phyloP scores from a whole-genome alignment of 208 protist species.

The Leishmania major region DNA sequence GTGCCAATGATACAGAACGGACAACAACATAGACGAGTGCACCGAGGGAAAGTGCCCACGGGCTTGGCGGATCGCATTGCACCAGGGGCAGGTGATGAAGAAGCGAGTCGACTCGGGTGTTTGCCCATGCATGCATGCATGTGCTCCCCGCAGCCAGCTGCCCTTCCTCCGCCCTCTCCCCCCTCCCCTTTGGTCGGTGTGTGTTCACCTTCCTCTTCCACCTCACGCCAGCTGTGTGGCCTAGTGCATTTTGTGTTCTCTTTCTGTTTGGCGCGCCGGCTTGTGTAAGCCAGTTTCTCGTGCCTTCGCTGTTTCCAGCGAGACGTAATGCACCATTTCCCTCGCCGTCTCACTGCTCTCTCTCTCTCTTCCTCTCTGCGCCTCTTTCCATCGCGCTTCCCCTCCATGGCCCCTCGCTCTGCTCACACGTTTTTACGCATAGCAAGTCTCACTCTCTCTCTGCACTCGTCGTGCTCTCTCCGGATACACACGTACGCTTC shows the following conservation, averaged over 20 bases:
- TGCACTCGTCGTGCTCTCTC: neutral
- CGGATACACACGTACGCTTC: neutral
- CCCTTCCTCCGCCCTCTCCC: neutral
- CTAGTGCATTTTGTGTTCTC: neutral
- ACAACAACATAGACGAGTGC: neutral
- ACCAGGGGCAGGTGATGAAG: neutral
- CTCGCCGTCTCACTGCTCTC: neutral
- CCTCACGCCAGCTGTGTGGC: no score
- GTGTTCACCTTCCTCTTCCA: neutral
- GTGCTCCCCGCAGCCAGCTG: no score
- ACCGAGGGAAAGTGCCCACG: neutral
- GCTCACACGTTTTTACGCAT: neutral
- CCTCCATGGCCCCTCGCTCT: neutral
- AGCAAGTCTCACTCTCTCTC: neutral
- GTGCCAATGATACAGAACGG: neutral
- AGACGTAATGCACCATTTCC: neutral
- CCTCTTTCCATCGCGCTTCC: neutral
- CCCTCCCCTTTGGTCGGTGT: neutral
- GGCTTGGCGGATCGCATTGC: neutral
- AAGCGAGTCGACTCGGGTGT: neutral
- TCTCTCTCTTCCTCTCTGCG: neutral
- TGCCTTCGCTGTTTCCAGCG: neutral
- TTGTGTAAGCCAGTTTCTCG: neutral
- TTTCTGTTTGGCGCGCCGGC: no score
- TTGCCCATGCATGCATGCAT: neutral